Evolutionary conservation across 768 basidiomycete genomes (phyloP).

Genomic region (Podaxis pistillaris): DNA sequence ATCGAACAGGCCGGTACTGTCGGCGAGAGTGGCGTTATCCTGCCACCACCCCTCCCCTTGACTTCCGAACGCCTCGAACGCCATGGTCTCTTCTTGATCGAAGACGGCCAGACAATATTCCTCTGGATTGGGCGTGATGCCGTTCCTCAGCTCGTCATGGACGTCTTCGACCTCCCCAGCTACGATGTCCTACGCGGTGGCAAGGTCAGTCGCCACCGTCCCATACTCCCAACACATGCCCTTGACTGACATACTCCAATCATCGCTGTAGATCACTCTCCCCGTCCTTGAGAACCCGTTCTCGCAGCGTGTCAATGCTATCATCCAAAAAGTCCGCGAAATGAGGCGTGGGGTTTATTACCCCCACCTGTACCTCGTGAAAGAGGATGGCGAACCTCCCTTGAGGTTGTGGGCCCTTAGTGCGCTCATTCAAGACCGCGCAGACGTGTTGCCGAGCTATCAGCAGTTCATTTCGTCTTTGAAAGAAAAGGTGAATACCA

Average conservation of each 20-base stretch:
- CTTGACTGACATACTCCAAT: background rate
- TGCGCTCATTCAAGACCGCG: slow-evolving; percentile 91
- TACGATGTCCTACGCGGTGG: slow-evolving; percentile 92
- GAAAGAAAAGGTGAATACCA: slow-evolving; percentile 77
- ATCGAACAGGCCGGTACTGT: slow-evolving; percentile 77
- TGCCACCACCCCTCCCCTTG: slow-evolving; percentile 86
- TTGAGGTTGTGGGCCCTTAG: slow-evolving; percentile 95
- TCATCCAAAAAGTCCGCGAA: slow-evolving; percentile 93
- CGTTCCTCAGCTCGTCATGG: slow-evolving; percentile 90
- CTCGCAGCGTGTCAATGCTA: slow-evolving; percentile 92
- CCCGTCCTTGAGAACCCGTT: slow-evolving; percentile 89
- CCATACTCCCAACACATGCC: background rate
- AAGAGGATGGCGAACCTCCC: slow-evolving; percentile 96
- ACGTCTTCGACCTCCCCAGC: slow-evolving; percentile 88
- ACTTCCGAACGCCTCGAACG: slow-evolving; percentile 95
- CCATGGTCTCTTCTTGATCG: slow-evolving; percentile 94
- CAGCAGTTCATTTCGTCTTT: slow-evolving; percentile 89
- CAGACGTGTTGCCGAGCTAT: slow-evolving; percentile 93
- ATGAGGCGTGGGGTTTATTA: slow-evolving; percentile 90
- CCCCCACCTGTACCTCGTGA: slow-evolving; percentile 93
- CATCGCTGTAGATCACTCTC: slow-evolving; percentile 66
- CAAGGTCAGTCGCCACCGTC: slow-evolving; percentile 56
- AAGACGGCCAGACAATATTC: slow-evolving; percentile 98
- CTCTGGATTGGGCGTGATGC: slow-evolving; percentile 98
- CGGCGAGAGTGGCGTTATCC: slow-evolving; percentile 82